Evolutionary conservation across 1,139 yeast genomes (phyloP).

Genomic region (Pichia sp.): DNA sequence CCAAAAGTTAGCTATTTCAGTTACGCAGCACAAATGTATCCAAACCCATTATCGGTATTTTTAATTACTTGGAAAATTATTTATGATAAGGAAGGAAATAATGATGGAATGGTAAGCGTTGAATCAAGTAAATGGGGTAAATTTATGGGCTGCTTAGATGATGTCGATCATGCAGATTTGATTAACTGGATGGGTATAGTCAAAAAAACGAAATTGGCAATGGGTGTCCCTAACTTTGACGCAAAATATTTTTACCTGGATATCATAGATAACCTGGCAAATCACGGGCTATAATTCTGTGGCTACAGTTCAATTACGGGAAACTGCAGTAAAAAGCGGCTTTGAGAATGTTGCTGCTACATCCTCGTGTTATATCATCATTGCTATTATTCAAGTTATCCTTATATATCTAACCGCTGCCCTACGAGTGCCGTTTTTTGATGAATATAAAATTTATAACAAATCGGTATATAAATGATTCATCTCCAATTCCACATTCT

Average conservation of each 20-base stretch:
- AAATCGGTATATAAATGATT: constrained; percentile 12
- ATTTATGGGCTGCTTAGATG: constrained; percentile 66
- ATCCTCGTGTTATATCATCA: too few relatives aligned
- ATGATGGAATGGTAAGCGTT: constrained; percentile 84
- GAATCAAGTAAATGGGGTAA: constrained; percentile 77
- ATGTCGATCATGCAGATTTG: constrained; percentile 79
- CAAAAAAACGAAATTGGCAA: constrained; percentile 30
- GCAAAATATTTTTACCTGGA: constrained; percentile 70
- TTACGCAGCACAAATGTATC: constrained; percentile 69
- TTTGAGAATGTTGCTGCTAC: not conserved
- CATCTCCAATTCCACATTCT: constrained; percentile 25
- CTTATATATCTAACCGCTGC: too few relatives aligned
- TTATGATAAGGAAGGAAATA: constrained; percentile 38
- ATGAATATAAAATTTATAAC: constrained; percentile 1
- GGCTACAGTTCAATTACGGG: too few relatives aligned
- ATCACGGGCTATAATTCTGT: too few relatives aligned
- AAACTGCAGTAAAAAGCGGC: too few relatives aligned
- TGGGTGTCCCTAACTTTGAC: constrained; percentile 35
- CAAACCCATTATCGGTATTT: constrained; percentile 54
- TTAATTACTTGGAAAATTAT: constrained; percentile 57
- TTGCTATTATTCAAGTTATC: too few relatives aligned
- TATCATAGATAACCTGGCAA: constrained; percentile 60
- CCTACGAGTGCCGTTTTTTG: too few relatives aligned
- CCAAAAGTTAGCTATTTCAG: constrained; percentile 68
- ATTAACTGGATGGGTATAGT: constrained; percentile 73